A percentile compares a stretch with the other conserved stretches of the same genome.
Conservation (phyloP, 2,329 filamentous ascomycete species). For the Drechslera avenae region DNA sequence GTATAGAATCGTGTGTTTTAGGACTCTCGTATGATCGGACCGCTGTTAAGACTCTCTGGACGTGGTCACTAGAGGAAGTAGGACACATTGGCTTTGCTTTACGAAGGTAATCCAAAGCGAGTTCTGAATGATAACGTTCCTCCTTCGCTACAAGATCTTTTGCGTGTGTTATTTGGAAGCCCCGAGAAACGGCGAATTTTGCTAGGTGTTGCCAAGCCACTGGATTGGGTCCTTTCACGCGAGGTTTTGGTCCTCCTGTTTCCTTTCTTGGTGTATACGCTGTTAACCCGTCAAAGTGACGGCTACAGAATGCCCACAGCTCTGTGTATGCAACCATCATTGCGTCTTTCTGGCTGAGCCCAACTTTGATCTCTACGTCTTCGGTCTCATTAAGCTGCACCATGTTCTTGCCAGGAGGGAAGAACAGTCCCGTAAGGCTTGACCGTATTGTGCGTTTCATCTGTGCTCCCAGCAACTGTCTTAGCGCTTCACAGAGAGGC, state of each 20-base stretch:
- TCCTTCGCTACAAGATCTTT: constrained; percentile 9
- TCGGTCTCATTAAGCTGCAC: constrained; percentile 13
- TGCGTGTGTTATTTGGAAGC: constrained; percentile 10
- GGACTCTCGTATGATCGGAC: background rate
- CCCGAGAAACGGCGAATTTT: constrained; percentile 7
- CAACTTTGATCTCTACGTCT: constrained; percentile 7
- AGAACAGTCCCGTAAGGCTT: constrained; percentile 15
- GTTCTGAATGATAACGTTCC: constrained; percentile 7
- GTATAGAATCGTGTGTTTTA: background rate
- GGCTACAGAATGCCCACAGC: constrained; percentile 17
- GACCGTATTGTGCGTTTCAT: constrained; percentile 15
- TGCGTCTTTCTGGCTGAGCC: constrained; percentile 1
- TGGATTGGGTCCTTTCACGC: constrained; percentile 16
- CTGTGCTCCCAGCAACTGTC: constrained; percentile 11
- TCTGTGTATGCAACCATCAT: constrained; percentile 15
- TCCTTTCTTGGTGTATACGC: constrained; percentile 16
- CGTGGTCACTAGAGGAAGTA: constrained; percentile 6
- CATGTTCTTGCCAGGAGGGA: constrained; percentile 7
- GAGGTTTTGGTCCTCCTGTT: constrained; percentile 10
- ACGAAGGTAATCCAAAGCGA: constrained; percentile 16
- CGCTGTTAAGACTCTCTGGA: constrained; percentile 7
- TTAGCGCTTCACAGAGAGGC: constrained; percentile 17
- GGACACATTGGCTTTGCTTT: constrained; percentile 16
- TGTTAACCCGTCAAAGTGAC: constrained; percentile 17
- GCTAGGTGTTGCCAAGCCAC: constrained; percentile 15